Base-by-base conservation (phyloP, 345 rosid species). In the Hirschfeldia incana region DNA sequence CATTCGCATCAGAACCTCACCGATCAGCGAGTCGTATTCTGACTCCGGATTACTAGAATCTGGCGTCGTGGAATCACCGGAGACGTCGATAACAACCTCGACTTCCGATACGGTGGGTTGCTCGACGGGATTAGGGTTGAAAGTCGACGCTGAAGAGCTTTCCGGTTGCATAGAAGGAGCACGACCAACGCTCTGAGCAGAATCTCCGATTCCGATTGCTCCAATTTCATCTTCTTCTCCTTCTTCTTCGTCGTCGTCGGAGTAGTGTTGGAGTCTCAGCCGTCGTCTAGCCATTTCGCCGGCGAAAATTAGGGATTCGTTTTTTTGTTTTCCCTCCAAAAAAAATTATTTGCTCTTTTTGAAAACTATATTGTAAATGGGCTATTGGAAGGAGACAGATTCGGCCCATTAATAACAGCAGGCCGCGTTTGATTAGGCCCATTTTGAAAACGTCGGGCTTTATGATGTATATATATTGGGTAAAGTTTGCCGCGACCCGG, bases 271-370 rank as follows among this genome's bases (percentile, higher is more conserved):
- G 34, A 90, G 85, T 42, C 81, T 44, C 30, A 89, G 86, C 65
- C 93, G 92, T 72, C 98, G 77, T 74, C 93, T 75, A 37, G 51
- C 70, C 97, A 92, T 92, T 73, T 76, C 66, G 39, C 75, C 81
- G 75, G 76, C 62, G 60, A 76, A 76, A 65, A 5, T 32, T 44
- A 1, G 53, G 67, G 74, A 2, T 26, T 75, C 13, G 4, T 1
- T 15, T 17, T 58, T 57, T 29, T 46, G 15, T 57, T 37, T 80
- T 81, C 80, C 84, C 84, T 81, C 84, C 84, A 81, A 76, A 75
- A 76, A 75, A 15, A 13, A 51, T 74, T 74, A 63, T 42, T 60
- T 60, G 8, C 5, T n/a, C 29, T 61, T 39, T 37, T 51, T n/a
- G 0, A n/a, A 51, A 51, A 51, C 15, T 36, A 1, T 4, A 46